Base-by-base conservation (phyloP, 768 basidiomycete genomes). In the Polyporus arcularius region DNA sequence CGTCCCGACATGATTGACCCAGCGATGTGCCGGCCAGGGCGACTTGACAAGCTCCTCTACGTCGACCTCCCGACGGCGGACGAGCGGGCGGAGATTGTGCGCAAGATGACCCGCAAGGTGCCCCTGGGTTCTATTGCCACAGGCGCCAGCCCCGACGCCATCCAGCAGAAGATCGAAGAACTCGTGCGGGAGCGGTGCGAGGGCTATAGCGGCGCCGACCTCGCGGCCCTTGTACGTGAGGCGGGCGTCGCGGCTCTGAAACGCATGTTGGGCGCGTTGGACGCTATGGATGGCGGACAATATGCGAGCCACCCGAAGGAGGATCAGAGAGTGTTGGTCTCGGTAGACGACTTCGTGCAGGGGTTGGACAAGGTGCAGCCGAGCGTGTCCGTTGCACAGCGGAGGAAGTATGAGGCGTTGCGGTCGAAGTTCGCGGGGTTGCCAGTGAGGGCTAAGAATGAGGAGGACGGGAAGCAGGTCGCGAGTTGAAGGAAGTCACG, bases 1-100 rank as follows among this genome's bases (percentile, higher is more conserved):
- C 81, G 95, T 12, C 95, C 95, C 1, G 94, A 98, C 76, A 96
- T 96, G 88, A 95, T 97, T 61, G 95, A 98, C 70, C 96, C 95
- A 0, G 95, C 96, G 7, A 96, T 96, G 94, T 92, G 94, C 55
- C 90, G 95, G n/a, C 96, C 96, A 0, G 95, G 96, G 0, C 85
- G 96, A 10, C 82, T 98, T 11, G 96, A 97, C 77, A 97, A 97
- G 72, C 82, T 96, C 5, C 81, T 97, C 45, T 98, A 95, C 68
- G 94, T 97, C 67, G 95, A 96, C 73, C 80, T 96, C 0, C 96
- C 95, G 21, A 76, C 80, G 0, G 64, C 86, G 0, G 70, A 75
- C 31, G 96, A 96, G 73, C 86, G 94, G 21, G 84, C 81, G 6
- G 95, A 97, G 72, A 96, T 98, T 61, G 72, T 95, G 49, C 80